Conservation (phyloP, 1,139 yeast genomes). For the Kodamaea arcana region DNA sequence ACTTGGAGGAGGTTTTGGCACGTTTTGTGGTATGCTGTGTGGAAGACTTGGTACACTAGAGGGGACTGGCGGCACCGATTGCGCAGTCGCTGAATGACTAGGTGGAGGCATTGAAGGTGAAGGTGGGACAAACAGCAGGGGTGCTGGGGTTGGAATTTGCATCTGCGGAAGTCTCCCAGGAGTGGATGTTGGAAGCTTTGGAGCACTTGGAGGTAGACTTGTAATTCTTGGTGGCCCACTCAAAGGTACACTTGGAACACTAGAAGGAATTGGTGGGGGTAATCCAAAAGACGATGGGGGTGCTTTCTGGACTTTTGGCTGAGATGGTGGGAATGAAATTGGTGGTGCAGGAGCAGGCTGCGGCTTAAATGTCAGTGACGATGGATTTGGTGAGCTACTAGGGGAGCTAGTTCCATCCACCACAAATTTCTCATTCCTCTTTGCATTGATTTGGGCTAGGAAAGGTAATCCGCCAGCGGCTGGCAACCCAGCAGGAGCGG, state of each 20-base stretch:
- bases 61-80: not conserved
- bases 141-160: slow-evolving; percentile 3
- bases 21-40: slow-evolving; percentile 7
- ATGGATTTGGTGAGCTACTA: not conserved
- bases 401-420: slow-evolving; percentile 19
- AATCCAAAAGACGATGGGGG: slow-evolving; percentile 3
- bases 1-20: slow-evolving; percentile 11
- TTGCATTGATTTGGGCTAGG: slow-evolving; percentile 40
- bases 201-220: slow-evolving; percentile 7
- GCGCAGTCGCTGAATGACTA: slow-evolving; percentile 6
- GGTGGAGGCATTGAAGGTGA: slow-evolving; percentile 8
- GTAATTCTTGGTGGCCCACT: slow-evolving; percentile 4
- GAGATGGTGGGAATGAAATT: slow-evolving; percentile 4
- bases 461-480: slow-evolving; percentile 35
- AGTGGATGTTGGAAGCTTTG: slow-evolving; percentile 6
- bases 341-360: slow-evolving; percentile 1
- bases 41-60: not conserved
- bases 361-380: not conserved
- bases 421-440: slow-evolving; percentile 33
- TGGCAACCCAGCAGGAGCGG: slow-evolving; percentile 11
- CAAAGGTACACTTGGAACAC: slow-evolving; percentile 7
- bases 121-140: not conserved
- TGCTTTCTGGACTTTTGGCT: slow-evolving; percentile 4
- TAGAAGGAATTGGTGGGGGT: slow-evolving; percentile 5
- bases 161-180: slow-evolving; percentile 1